phyloP scores from a whole-genome alignment of 2,329 filamentous ascomycete species.

The Colletotrichum liriopes region DNA sequence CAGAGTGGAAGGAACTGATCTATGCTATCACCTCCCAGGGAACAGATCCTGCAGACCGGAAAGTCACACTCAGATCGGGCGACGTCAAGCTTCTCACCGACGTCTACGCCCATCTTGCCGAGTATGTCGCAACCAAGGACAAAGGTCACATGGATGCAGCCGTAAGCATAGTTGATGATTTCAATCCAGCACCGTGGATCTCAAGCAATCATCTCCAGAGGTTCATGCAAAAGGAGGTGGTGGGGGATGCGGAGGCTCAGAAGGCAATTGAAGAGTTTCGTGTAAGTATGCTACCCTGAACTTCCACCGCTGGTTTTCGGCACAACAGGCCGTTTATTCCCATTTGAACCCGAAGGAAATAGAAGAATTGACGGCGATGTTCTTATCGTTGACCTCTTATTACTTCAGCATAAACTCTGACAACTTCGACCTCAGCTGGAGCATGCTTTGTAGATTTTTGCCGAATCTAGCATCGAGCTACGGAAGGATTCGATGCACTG shows the following conservation, averaged over 20 bases:
- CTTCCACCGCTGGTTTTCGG: neutral
- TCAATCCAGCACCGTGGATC: neutral
- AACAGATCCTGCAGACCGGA: neutral
- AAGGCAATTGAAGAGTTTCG: neutral
- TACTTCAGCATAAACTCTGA: neutral
- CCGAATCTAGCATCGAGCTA: neutral
- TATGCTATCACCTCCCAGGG: no score
- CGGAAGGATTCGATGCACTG: neutral
- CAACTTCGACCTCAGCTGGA: neutral
- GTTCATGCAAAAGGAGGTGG: neutral
- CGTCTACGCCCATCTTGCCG: neutral
- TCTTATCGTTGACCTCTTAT: neutral
- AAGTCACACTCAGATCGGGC: neutral
- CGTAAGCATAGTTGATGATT: neutral
- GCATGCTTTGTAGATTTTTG: neutral
- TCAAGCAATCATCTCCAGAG: neutral
- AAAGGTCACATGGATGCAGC: neutral
- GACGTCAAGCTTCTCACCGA: neutral
- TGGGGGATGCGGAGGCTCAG: accelerated
- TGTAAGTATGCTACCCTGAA: neutral
- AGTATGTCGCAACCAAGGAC: neutral
- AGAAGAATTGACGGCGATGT: neutral
- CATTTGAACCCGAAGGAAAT: neutral
- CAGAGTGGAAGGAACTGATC: neutral
- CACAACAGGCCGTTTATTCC: neutral